These are phyloP conservation scores for Penicillium canariense DNA, from an alignment of 495 filamentous ascomycete genomes.

Conservation along the genomic window DNA sequence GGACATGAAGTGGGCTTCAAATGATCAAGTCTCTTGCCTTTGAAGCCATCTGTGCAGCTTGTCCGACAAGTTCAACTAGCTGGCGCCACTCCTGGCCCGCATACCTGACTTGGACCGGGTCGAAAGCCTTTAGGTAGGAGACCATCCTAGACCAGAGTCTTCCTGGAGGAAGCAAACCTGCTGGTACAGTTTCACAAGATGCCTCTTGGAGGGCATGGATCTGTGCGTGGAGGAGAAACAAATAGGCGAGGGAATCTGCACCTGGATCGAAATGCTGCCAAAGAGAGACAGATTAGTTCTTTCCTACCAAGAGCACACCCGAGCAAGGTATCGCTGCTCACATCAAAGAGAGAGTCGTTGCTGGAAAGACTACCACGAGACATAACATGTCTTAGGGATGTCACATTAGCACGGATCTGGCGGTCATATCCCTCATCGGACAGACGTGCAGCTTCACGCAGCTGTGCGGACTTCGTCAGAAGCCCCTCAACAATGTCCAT, in stretches of 20 bases:
- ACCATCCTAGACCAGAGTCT: conserved; percentile 48
- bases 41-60: conserved; percentile 36
- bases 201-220: conserved; percentile 28
- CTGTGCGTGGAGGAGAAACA: conserved; percentile 38
- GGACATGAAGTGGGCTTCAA: background rate
- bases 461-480: conserved; percentile 12
- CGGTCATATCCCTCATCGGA: conserved; percentile 29
- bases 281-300: background rate
- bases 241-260: conserved; percentile 42
- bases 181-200: conserved; percentile 18
- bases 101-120: conserved; percentile 60
- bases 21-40: conserved; percentile 35
- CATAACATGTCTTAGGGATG: conserved; percentile 22
- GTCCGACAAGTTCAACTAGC: conserved; percentile 48
- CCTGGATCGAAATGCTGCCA: conserved; percentile 34
- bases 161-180: conserved; percentile 31
- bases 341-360: conserved; percentile 28
- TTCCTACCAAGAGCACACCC: background rate
- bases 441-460: conserved; percentile 6
- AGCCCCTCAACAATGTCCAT: conserved; percentile 18
- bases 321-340: conserved; percentile 17
- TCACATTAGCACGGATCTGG: conserved; percentile 28
- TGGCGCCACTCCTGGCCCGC: conserved; percentile 51
- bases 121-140: conserved; percentile 51
- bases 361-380: conserved; percentile 13